Evolutionary conservation across 2,329 filamentous ascomycete genomes (phyloP), one percentile per base, ranked within the genome.

Genomic region (Xylaria sp.): DNA sequence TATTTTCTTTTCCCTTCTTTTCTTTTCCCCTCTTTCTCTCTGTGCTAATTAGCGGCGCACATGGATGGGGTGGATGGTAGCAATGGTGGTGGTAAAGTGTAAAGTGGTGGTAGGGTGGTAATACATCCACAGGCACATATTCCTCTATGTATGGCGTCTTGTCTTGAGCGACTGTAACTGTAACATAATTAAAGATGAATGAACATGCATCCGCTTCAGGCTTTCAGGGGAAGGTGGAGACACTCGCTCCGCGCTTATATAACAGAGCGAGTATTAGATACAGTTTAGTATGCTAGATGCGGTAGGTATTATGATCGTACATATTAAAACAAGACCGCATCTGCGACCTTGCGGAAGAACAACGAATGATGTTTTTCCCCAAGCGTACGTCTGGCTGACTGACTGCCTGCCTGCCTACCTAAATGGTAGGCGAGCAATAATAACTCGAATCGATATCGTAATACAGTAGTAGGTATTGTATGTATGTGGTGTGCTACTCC

Each of bases 191-290:
- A 19, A 47, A 45, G 9, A 57, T 57, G 53, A 36, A 54, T 54
- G 11, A 9, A 12, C 55, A 58, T 47, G 55, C 42, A 36, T 34
- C 50, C 34, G 50, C 48, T 65, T 61, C 45, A 24, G 39, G 42
- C 50, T 59, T 67, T 64, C 65, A 67, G 66, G 66, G 61, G 66
- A 61, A 61, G 56, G 66, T 68, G 66, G 68, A 67, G 68, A 69
- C 57, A 48, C 55, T 63, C 53, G 60, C 51, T 53, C 64, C 59
- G 64, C 51, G 45, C 61, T 48, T 58, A 51, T 56, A 67, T 55
- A n/a, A 42, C 50, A 65, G 61, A 48, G n/a, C 24, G 57, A 36
- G 57, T 45, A 53, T 53, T 30, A 58, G 45, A 53, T 63, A 45
- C 65, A 64, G 65, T 39, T 42, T 58, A 51, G 42, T 50, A 55